Conservation (phyloP, 2,329 filamentous ascomycete species). For the Botrytis hyacinthi region DNA sequence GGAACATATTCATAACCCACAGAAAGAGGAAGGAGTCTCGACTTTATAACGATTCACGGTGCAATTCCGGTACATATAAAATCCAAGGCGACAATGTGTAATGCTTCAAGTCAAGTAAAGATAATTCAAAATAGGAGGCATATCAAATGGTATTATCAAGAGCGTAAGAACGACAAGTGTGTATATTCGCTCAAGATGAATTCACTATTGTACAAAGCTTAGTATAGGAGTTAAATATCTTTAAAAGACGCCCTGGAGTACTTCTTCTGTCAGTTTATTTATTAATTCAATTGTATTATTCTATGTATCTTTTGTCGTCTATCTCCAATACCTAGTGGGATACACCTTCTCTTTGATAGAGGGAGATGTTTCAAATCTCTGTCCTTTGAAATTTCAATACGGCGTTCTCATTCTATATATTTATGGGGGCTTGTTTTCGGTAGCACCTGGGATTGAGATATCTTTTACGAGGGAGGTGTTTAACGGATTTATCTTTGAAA, state of each 20-base stretch:
- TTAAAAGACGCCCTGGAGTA: background rate
- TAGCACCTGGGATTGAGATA: background rate
- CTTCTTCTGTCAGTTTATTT: background rate
- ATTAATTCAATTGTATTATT: background rate
- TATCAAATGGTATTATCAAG: background rate
- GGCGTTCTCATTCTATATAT: background rate
- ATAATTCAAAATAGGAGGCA: background rate
- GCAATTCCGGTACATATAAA: background rate
- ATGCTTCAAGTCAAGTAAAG: background rate
- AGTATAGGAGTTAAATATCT: background rate
- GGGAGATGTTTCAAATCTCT: background rate
- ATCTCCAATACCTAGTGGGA: background rate
- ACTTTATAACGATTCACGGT: background rate
- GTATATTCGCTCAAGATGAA: background rate
- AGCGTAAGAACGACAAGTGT: background rate
- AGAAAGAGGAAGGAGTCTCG: background rate
- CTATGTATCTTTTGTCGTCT: accelerated
- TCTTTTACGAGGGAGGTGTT: background rate
- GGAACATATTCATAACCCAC: background rate
- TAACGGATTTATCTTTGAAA: accelerated
- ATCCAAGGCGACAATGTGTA: background rate
- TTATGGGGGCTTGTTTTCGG: background rate
- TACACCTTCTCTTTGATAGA: background rate
- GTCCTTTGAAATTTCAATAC: accelerated
- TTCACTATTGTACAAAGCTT: background rate